These are phyloP conservation scores for Hydnomerulius pinastri DNA, from an alignment of 768 basidiomycete species.

Conservation along the genomic window DNA sequence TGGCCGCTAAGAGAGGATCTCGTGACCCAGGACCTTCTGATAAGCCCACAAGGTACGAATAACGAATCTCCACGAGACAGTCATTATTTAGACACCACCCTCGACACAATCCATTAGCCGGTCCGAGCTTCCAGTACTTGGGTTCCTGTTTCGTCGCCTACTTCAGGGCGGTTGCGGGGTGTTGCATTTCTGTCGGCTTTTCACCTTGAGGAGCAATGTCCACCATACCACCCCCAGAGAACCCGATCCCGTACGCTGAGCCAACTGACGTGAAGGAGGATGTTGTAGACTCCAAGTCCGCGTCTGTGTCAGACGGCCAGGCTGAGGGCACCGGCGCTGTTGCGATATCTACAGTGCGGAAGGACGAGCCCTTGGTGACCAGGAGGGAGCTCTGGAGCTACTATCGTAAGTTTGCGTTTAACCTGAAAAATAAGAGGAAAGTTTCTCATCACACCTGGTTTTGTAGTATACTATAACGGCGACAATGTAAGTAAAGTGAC, in stretches of 20 bases:
- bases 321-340: constrained; percentile 17
- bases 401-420: constrained; percentile 51
- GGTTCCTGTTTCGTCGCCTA: not conserved
- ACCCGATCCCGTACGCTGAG: not conserved
- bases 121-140: not conserved
- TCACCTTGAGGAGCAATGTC: constrained; percentile 12
- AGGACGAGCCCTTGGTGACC: constrained; percentile 70
- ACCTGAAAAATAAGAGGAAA: not conserved
- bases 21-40: not conserved
- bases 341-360: constrained; percentile 42
- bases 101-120: too few relatives aligned
- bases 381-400: constrained; percentile 79
- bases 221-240: constrained; percentile 5
- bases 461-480: constrained; percentile 77
- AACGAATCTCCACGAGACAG: not conserved
- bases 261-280: constrained; percentile 10
- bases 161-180: not conserved
- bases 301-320: constrained; percentile 4
- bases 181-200: not conserved
- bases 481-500: constrained; percentile 56
- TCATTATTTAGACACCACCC: not conserved
- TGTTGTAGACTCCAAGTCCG: constrained; percentile 7
- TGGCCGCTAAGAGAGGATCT: not conserved
- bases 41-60: not conserved
- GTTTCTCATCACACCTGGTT: not conserved